phyloP scores from a whole-genome alignment of 176 grass and related monocot genomes.

The Eremochloa ophiuroides region DNA sequence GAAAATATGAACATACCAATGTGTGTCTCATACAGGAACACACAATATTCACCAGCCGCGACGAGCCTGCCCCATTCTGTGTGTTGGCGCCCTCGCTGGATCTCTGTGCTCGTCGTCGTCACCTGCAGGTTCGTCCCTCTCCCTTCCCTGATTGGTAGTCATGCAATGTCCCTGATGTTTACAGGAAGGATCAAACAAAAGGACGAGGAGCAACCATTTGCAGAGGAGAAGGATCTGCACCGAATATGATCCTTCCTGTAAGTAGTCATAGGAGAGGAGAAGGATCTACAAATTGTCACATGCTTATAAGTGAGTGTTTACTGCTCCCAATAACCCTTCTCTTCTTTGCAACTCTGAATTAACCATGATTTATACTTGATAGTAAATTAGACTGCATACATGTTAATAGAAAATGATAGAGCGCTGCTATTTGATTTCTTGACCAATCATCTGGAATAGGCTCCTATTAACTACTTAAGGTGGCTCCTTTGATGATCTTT shows the following conservation, averaged over 20 bases:
- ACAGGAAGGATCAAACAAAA: constrained; percentile 83
- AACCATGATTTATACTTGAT: background rate
- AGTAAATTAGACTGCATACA: background rate
- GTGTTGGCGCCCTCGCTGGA: too few relatives aligned
- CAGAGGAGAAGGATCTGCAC: constrained; percentile 97
- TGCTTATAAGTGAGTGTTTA: constrained; percentile 87
- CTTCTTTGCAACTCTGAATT: background rate
- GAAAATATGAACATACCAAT: too few relatives aligned
- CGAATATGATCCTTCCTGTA: constrained; percentile 90
- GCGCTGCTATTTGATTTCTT: background rate
- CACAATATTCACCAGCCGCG: too few relatives aligned
- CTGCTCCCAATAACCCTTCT: background rate
- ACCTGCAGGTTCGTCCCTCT: too few relatives aligned
- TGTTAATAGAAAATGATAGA: background rate
- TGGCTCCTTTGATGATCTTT: background rate
- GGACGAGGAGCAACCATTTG: too few relatives aligned
- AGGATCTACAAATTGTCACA: constrained; percentile 55
- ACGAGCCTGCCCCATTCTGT: too few relatives aligned
- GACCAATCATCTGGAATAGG: background rate
- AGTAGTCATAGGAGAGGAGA: too few relatives aligned
- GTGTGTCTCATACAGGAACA: too few relatives aligned
- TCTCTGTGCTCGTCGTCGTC: too few relatives aligned
- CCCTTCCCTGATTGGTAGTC: too few relatives aligned
- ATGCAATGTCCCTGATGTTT: too few relatives aligned
- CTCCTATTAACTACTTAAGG: background rate